A percentile compares a stretch with the other conserved stretches of the same genome.
Conservation (phyloP, 805 yeast genomes). For the Jamesozyma hellenica region DNA sequence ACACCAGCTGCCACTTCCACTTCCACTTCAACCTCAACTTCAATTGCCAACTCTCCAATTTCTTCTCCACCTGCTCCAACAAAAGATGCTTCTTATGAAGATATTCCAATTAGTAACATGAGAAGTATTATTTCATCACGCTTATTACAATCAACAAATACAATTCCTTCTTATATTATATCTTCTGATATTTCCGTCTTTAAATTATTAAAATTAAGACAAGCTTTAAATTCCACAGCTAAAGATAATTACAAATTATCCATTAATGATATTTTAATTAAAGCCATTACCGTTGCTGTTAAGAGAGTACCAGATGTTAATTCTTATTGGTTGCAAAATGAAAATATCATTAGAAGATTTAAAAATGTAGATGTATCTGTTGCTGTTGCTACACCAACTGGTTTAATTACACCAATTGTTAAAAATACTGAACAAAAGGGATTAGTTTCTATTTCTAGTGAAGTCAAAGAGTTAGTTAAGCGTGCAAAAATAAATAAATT, state of each 20-base stretch:
- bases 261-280: slow-evolving; percentile 86
- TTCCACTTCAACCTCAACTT: slow-evolving; percentile 34
- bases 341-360: slow-evolving; percentile 88
- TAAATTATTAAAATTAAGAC: slow-evolving; percentile 85
- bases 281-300: slow-evolving; percentile 88
- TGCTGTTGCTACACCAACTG: slow-evolving; percentile 97
- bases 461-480: slow-evolving; percentile 86
- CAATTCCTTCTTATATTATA: slow-evolving; percentile 86
- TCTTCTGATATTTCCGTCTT: slow-evolving; percentile 79
- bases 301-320: slow-evolving; percentile 88
- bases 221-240: slow-evolving; percentile 73
- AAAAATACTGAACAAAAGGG: slow-evolving; percentile 84
- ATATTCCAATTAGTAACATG: slow-evolving; percentile 82
- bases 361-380: slow-evolving; percentile 90
- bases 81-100: slow-evolving; percentile 57
- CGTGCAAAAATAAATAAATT: slow-evolving; percentile 93
- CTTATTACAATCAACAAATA: slow-evolving; percentile 73
- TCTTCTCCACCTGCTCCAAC: slow-evolving; percentile 37
- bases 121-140: slow-evolving; percentile 89
- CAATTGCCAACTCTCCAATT: slow-evolving; percentile 32
- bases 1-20: slow-evolving; percentile 22
- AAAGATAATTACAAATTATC: slow-evolving; percentile 85
- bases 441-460: slow-evolving; percentile 65
- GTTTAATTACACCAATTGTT: slow-evolving; percentile 93
- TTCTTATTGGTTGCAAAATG: slow-evolving; percentile 82